Evolutionary conservation across 345 rosid genomes (phyloP), one percentile per base, ranked within the genome.

Genomic region (Bruguiera parviflora): DNA sequence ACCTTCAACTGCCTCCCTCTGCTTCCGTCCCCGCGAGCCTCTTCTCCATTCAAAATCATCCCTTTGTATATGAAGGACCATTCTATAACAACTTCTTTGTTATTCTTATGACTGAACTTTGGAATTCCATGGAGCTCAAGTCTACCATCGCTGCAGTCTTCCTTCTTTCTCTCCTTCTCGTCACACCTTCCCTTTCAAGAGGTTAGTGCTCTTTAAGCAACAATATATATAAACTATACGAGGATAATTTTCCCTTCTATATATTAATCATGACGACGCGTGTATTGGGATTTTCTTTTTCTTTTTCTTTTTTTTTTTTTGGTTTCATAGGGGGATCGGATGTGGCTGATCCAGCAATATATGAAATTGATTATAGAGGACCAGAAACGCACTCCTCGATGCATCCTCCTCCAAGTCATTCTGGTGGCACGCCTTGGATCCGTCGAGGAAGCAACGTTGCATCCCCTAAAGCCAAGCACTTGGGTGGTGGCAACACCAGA

Each of bases 321-420:
- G 35, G 7, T 37, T 27, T 8, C 4, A 22, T 20, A 75, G 75
- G 64, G 8, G 70, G 35, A 37, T 58, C 33, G 32, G 68, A 33
- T 24, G 73, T 18, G 57, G 63, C 15, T 61, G 82, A 52, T n/a
- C 62, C 79, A 11, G 78, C 71, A 22, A 67, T 77, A 0, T 79
- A 85, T 59, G 84, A 79, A 24, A 80, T 85, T 27, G 89, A 85
- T 64, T 85, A 85, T 53, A 81, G 80, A 71, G 89, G 89, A 56
- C 89, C 89, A 8, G 83, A 83, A 73, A 82, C 89, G 28, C 89
- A 85, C 61, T 65, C 85, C 3, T 78, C 85, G 4, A 65, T 67
- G 5, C 27, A 51, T 37, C 83, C 86, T 61, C 86, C 86, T 9
- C 86, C 86, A 9, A 71, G 71, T 59, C 80, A 66, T 43, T 80